phyloP scores from a whole-genome alignment of 2,329 filamentous ascomycete genomes.

The Fusarium devonianum region DNA sequence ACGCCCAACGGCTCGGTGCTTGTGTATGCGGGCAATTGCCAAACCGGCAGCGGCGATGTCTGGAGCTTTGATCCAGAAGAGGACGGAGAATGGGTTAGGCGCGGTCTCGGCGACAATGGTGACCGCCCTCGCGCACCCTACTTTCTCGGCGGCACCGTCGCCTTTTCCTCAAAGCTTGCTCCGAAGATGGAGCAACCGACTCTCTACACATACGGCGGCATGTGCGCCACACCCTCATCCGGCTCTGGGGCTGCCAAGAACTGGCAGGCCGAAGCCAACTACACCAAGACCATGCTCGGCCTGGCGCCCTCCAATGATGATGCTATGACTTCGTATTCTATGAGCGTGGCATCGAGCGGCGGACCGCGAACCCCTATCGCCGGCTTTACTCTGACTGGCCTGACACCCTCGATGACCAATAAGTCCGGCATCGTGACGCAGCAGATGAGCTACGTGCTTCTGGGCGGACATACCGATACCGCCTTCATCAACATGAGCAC shows the following conservation, averaged over 20 bases:
- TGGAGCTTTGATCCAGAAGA: constrained; percentile 66
- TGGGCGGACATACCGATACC: constrained; percentile 82
- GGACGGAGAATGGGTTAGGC: constrained; percentile 34
- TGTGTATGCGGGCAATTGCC: constrained; percentile 78
- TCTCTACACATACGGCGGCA: constrained; percentile 85
- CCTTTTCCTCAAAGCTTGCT: constrained; percentile 70
- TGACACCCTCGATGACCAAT: constrained; percentile 75
- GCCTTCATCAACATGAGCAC: constrained; percentile 97
- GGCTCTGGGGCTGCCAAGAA: constrained; percentile 47
- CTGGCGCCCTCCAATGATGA: constrained; percentile 57
- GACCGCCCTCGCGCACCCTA: constrained; percentile 50
- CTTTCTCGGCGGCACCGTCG: constrained; percentile 64
- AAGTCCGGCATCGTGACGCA: constrained; percentile 71
- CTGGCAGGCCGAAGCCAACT: constrained; percentile 76
- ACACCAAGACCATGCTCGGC: constrained; percentile 80
- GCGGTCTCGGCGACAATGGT: constrained; percentile 29
- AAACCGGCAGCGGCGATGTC: constrained; percentile 60
- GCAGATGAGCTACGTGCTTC: constrained; percentile 78
- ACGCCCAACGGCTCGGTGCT: constrained; percentile 73
- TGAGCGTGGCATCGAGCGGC: constrained; percentile 51
- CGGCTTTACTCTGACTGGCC: constrained; percentile 81
- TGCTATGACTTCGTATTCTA: constrained; percentile 44
- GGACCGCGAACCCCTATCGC: constrained; percentile 81
- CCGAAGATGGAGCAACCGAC: constrained; percentile 61
- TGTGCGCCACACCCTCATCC: constrained; percentile 71